Conservation (phyloP, 441 rosid species). For the Erodium moschatum region DNA sequence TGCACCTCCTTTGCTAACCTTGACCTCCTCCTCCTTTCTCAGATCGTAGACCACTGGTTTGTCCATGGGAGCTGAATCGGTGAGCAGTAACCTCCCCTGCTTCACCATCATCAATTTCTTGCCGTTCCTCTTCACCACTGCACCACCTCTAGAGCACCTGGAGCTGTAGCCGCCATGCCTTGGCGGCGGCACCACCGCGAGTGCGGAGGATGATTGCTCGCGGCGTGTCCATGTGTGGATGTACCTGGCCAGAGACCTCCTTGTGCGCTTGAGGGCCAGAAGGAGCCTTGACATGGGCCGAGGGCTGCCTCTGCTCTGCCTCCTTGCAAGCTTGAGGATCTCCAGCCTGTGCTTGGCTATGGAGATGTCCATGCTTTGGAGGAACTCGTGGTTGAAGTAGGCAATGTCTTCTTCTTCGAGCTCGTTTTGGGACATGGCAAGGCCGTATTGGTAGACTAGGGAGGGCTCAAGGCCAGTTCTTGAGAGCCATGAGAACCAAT, state of each 20-base stretch:
- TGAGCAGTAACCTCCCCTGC: conserved; percentile 44
- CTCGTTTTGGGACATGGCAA: conserved; percentile 44
- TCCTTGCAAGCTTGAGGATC: conserved; percentile 61
- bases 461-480: conserved; percentile 49
- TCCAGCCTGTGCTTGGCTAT: conserved; percentile 67
- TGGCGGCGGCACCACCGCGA: conserved; percentile 1
- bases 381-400: conserved; percentile 41
- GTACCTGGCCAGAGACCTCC: conserved; percentile 35
- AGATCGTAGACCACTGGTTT: neutral
- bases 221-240: conserved; percentile 16
- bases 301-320: conserved; percentile 23
- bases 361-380: conserved; percentile 37
- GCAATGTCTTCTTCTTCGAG: conserved; percentile 51
- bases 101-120: conserved; percentile 27
- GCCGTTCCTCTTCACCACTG: conserved; percentile 5
- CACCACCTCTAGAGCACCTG: conserved; percentile 19
- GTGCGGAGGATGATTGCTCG: conserved; percentile 6
- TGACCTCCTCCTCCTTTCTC: too few species aligned
- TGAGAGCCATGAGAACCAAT: conserved; percentile 81
- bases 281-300: conserved; percentile 30
- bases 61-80: conserved; percentile 31
- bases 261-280: conserved; percentile 34
- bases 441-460: conserved; percentile 56
- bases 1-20: too few species aligned
- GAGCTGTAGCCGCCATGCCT: neutral